Evolutionary conservation across 352 stramenopile genomes (phyloP), one percentile per base, ranked within the genome.

Genomic region (Phytophthora niederhauseri): DNA sequence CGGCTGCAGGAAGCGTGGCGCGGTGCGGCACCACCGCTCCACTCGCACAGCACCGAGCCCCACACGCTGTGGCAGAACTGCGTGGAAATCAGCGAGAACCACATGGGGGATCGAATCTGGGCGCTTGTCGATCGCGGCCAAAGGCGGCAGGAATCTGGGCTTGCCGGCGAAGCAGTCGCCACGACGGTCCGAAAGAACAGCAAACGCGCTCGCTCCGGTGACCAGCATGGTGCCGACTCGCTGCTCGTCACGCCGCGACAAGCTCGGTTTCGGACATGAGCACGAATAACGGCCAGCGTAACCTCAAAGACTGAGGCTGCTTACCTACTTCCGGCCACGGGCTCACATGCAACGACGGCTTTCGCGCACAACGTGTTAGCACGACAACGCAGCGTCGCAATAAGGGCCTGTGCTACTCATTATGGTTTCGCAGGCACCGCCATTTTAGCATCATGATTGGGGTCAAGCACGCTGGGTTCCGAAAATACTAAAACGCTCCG

Each of bases 1-100:
- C 61, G 51, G 50, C 57, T 68, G 58, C 46, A 53, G 34, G 22
- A 30, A 19, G 38, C 15, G 45, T 36, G 49, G 38, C 48, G 48
- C 36, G 48, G 48, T 54, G 20, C 48, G 9, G 20, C 22, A 28
- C 19, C 12, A 22, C 48, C 19, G 48, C 48, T 20, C 14, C 48
- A 31, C 48, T 28, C 48, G 48, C 19, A n/a, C 14, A 45, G 36
- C 36, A 14, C 36, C 36, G 36, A 48, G 4, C 38, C 38, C 38
- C 38, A 20, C 38, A 48, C 14, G 6, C 38, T 15, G 17, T 48
- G 38, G 38, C 38, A 48, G 38, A 48, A 48, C 14, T 48, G 14
- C 38, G 38, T 20, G 12, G 22, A 38, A 36, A 34, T 55, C 49
- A 24, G 2, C 15, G 20, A 24, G 19, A 20, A 55, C 49, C 49